Evolutionary conservation across 352 stramenopile genomes (phyloP).

Genomic region (Halophytophthora polymorphica): DNA sequence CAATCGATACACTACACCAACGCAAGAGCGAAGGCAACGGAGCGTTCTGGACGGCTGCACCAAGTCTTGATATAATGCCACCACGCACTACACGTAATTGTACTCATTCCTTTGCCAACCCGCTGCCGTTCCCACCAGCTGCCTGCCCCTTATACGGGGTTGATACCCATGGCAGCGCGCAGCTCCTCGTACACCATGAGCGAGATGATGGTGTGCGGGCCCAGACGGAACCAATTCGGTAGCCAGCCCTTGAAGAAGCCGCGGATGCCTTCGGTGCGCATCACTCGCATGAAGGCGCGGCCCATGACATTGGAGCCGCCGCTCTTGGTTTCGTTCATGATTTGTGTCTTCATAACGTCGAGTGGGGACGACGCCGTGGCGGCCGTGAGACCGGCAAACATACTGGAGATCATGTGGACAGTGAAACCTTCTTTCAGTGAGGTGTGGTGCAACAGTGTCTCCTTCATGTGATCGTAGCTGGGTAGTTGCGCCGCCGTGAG

Average conservation of each 20-base stretch:
- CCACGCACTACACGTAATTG: not conserved
- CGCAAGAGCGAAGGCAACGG: no score
- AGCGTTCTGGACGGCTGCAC: no score
- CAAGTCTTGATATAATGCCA: no score
- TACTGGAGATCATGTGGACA: conserved; percentile 66
- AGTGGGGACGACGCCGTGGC: conserved; percentile 68
- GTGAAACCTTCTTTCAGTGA: conserved; percentile 52
- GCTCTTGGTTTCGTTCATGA: conserved; percentile 67
- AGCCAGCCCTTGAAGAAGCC: conserved; percentile 81
- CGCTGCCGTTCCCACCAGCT: not conserved
- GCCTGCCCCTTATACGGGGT: conserved; percentile 37
- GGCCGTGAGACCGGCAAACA: conserved; percentile 70
- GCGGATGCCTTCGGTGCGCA: conserved; percentile 51
- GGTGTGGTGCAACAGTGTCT: conserved; percentile 47
- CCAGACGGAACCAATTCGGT: conserved; percentile 70
- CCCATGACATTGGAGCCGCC: conserved; percentile 41
- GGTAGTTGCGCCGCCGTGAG: conserved; percentile 73
- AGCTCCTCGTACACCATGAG: conserved; percentile 76
- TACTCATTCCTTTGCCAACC: not conserved
- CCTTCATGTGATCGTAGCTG: conserved; percentile 82
- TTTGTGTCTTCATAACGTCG: conserved; percentile 85
- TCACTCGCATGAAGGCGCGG: conserved; percentile 48
- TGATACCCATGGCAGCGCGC: conserved; percentile 43
- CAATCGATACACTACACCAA: no score
- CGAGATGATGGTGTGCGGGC: conserved; percentile 75